Conservation (phyloP, 2,329 filamentous ascomycete species). For the Claviceps sp. region DNA sequence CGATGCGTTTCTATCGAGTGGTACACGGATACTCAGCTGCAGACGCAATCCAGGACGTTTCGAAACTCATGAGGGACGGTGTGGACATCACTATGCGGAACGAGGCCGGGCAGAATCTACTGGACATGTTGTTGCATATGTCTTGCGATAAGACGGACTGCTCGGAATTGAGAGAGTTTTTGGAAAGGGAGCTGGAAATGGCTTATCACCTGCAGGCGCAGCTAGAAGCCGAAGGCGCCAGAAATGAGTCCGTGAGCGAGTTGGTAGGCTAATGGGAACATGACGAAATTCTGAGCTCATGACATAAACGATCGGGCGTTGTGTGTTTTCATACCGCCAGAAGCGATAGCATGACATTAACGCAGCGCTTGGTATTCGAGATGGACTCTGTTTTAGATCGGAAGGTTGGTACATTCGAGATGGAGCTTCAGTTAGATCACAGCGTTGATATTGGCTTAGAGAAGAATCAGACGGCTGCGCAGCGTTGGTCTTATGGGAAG, state of each 20-base stretch:
- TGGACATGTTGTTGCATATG: not conserved
- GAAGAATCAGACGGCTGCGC: no score
- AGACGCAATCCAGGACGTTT: not conserved
- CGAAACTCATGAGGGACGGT: not conserved
- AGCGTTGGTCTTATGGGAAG: not conserved
- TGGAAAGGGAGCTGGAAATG: not conserved
- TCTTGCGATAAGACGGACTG: not conserved
- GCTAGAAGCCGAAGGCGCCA: not conserved
- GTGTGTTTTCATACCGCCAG: no score
- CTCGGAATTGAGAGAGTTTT: not conserved
- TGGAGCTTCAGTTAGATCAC: not conserved
- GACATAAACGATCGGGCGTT: no score
- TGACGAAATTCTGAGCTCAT: not conserved
- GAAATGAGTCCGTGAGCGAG: not conserved
- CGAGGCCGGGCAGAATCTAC: not conserved
- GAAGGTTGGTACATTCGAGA: not conserved
- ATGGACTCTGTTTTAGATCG: not conserved
- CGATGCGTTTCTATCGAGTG: not conserved
- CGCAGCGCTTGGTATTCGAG: not conserved
- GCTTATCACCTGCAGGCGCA: not conserved
- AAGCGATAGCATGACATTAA: not conserved
- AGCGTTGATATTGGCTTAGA: not conserved
- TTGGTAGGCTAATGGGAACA: not conserved
- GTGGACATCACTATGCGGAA: not conserved
- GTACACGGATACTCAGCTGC: not conserved